Evolutionary conservation across 2,329 filamentous ascomycete species (phyloP).

Genomic region (Thermothelomyces thermophilus): DNA sequence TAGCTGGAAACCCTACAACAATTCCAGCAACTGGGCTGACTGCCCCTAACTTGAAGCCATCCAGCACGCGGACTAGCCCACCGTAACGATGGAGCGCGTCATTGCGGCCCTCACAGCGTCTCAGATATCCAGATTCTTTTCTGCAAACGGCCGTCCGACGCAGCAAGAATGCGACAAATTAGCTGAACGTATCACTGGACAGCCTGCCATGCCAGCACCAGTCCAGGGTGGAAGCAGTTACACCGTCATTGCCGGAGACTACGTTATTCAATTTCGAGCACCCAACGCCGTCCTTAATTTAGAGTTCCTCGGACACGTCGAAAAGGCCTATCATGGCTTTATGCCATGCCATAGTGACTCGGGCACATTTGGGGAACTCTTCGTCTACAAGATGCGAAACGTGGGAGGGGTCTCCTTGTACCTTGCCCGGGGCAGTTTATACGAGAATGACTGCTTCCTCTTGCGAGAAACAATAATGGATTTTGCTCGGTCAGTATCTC

Average conservation of each 20-base stretch:
- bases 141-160: neutral
- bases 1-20: too few species aligned
- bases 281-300: neutral
- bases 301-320: neutral
- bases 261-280: neutral
- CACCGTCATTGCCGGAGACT: neutral
- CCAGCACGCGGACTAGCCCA: neutral
- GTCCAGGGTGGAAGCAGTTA: constrained; percentile 3
- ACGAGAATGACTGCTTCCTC: neutral
- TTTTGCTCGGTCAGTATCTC: constrained; percentile 1
- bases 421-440: neutral
- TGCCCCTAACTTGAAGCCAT: too few species aligned
- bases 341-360: neutral
- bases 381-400: constrained; percentile 2
- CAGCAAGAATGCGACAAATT: constrained; percentile 1
- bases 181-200: neutral
- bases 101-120: neutral
- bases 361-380: neutral
- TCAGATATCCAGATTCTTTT: neutral
- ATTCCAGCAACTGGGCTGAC: too few species aligned
- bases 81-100: neutral
- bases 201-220: neutral
- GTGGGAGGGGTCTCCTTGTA: neutral
- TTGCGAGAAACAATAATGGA: neutral
- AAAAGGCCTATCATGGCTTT: neutral